Evolutionary conservation across 2,329 filamentous ascomycete genomes (phyloP), one percentile per base, ranked within the genome.

Genomic region (Aureobasidium mangrovei): DNA sequence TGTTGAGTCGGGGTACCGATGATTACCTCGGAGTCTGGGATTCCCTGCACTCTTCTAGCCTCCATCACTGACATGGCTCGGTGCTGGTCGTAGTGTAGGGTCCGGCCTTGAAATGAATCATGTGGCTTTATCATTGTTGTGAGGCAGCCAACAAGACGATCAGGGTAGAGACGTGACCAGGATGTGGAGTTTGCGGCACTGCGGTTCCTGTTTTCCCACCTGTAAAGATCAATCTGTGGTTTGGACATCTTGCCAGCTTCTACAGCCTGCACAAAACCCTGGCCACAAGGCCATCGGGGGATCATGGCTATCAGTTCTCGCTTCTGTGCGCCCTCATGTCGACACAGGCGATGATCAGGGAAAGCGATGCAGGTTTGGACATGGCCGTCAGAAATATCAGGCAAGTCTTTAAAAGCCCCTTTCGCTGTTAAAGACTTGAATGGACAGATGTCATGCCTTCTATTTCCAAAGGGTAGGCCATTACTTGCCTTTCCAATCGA

Each of bases 1-100:
- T 88, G 83, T 1, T 82, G 70, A 0, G 36, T 7, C 0, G 76
- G 65, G 0, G 53, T 62, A 0, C 87, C 87, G 1, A 91, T 66
- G 0, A 94, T 65, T 0, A 91, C 77, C 55, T 91, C 88, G 4
- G 82, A 59, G 54, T 91, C 85, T 0, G 75, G 80, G 39, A 86
- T 82, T 0, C 85, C 84, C 65, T 93, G 88, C 0, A 82, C 84
- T 1, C 85, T 73, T 1, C 84, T 71, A 0, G 76, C 79, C 65
- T 93, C 88, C 71, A 84, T 74, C 2, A 91, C 66, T 0, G 77
- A 83, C 0, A 88, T 61, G 0, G 77, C 67, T 0, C 88, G 75
- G 18, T 78, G 70, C 58, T 91, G 76, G 0, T 72, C 63, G 81
- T 84, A 91, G 64, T 93, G 88, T 5, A 88, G 59, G 0, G 70